These are phyloP conservation scores for Penicillium bialowiezense DNA, from an alignment of 495 filamentous ascomycete genomes.

Conservation along the genomic window DNA sequence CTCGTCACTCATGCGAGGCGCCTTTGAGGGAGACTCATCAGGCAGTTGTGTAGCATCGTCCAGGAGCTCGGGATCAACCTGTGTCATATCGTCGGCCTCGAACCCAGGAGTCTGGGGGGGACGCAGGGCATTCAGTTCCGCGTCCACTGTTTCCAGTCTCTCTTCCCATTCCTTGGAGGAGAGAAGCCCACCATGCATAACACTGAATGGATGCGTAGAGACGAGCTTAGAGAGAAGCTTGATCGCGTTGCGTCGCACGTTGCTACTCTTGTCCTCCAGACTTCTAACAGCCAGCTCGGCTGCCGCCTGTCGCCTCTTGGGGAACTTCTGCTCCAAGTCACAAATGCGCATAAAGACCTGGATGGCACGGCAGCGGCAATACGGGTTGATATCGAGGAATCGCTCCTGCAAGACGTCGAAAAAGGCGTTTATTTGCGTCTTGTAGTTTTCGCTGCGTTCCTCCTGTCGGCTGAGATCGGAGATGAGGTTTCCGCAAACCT, in stretches of 20 bases:
- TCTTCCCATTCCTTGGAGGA: conserved; percentile 79
- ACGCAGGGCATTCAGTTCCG: conserved; percentile 75
- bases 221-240: conserved; percentile 85
- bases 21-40: conserved; percentile 59
- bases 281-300: conserved; percentile 84
- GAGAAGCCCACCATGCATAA: conserved; percentile 86
- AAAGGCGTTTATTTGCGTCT: conserved; percentile 91
- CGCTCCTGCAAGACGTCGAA: conserved; percentile 95
- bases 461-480: conserved; percentile 85
- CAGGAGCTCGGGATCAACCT: conserved; percentile 72
- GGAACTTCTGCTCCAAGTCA: conserved; percentile 90
- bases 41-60: conserved; percentile 87
- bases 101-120: conserved; percentile 77
- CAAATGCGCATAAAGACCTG: conserved; percentile 92
- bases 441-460: conserved; percentile 85
- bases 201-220: conserved; percentile 88
- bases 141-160: conserved; percentile 74
- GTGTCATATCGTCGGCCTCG: conserved; percentile 51
- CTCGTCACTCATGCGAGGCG: conserved; percentile 58
- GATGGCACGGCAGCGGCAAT: conserved; percentile 86
- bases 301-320: conserved; percentile 81
- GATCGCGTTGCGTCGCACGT: conserved; percentile 92
- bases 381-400: conserved; percentile 95
- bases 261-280: conserved; percentile 96
- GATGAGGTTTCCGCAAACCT: conserved; percentile 98